These are phyloP conservation scores for Epichloe sp. DNA, from an alignment of 2,329 filamentous ascomycete genomes.

Conservation along the genomic window DNA sequence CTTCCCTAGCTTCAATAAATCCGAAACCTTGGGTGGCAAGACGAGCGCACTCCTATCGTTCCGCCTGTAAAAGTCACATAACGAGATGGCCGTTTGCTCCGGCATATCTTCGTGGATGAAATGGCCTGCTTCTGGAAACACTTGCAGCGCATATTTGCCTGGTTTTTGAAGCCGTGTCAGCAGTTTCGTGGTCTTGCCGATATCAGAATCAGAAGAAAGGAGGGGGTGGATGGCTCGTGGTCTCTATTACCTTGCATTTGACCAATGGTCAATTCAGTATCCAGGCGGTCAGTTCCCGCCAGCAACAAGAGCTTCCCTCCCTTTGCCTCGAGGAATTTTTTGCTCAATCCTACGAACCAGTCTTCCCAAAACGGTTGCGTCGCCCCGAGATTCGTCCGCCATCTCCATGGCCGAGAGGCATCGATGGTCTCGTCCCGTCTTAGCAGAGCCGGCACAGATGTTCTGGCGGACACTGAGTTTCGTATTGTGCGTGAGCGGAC, in stretches of 20 bases:
- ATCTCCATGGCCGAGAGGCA: constrained; percentile 49
- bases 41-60: constrained; percentile 81
- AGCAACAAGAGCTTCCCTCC: constrained; percentile 78
- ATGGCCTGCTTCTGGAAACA: constrained; percentile 89
- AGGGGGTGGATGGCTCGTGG: neutral
- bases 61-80: constrained; percentile 82
- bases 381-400: constrained; percentile 71
- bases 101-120: constrained; percentile 95
- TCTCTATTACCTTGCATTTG: constrained; percentile 72
- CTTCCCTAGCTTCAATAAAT: constrained; percentile 51
- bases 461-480: constrained; percentile 69
- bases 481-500: constrained; percentile 76
- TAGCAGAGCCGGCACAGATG: constrained; percentile 74
- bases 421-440: constrained; percentile 29
- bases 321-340: constrained; percentile 69
- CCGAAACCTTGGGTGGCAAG: constrained; percentile 81
- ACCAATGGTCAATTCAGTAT: constrained; percentile 86
- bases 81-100: constrained; percentile 69
- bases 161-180: neutral
- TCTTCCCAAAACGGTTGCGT: constrained; percentile 89
- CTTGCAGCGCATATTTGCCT: constrained; percentile 90
- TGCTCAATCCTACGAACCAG: constrained; percentile 82
- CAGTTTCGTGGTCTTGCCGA: constrained; percentile 5
- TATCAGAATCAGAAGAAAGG: neutral
- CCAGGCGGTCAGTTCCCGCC: constrained; percentile 78